Percentiles rank a stretch among this genome's conserved stretches.
Evolutionary conservation across 768 basidiomycete genomes (phyloP).

Genomic region (Lanmaoa pseudosensibilis): DNA sequence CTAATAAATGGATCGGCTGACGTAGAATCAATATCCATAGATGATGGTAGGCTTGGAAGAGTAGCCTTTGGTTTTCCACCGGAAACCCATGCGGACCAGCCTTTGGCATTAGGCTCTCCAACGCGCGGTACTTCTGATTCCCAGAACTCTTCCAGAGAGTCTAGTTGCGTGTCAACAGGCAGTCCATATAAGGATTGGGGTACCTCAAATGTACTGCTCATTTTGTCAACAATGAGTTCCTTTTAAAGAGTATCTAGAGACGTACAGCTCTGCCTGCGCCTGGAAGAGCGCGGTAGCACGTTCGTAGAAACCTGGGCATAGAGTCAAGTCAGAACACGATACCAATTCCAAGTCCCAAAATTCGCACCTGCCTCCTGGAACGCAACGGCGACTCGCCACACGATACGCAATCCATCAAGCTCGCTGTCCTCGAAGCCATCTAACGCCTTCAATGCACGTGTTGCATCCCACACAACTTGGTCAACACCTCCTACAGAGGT

Average conservation of each 20-base stretch:
- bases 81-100: slow-evolving; percentile 67
- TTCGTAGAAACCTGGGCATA: slow-evolving; percentile 61
- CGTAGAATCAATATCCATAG: slow-evolving; percentile 23
- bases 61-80: slow-evolving; percentile 40
- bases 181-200: slow-evolving; percentile 46
- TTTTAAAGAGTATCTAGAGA: slow-evolving; percentile 2
- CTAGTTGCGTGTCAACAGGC: slow-evolving; percentile 50
- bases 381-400: slow-evolving; percentile 69
- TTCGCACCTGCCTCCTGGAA: slow-evolving; percentile 65
- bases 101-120: slow-evolving; percentile 63
- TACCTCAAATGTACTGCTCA: slow-evolving; percentile 54
- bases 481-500: slow-evolving; percentile 48
- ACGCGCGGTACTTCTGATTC: slow-evolving; percentile 77
- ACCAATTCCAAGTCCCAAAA: neutral
- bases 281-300: slow-evolving; percentile 78
- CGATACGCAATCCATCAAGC: slow-evolving; percentile 53
- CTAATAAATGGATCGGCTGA: slow-evolving; percentile 62
- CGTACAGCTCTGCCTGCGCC: slow-evolving; percentile 81
- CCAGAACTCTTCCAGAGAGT: slow-evolving; percentile 78
- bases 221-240: slow-evolving; percentile 6
- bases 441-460: slow-evolving; percentile 46
- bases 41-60: slow-evolving; percentile 2
- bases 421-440: slow-evolving; percentile 46
- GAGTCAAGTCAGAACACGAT: slow-evolving; percentile 1
- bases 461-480: slow-evolving; percentile 52